Evolutionary conservation across 2,329 filamentous ascomycete genomes (phyloP), one percentile per base, ranked within the genome.

Genomic region (Cryphonectria nitschkei): DNA sequence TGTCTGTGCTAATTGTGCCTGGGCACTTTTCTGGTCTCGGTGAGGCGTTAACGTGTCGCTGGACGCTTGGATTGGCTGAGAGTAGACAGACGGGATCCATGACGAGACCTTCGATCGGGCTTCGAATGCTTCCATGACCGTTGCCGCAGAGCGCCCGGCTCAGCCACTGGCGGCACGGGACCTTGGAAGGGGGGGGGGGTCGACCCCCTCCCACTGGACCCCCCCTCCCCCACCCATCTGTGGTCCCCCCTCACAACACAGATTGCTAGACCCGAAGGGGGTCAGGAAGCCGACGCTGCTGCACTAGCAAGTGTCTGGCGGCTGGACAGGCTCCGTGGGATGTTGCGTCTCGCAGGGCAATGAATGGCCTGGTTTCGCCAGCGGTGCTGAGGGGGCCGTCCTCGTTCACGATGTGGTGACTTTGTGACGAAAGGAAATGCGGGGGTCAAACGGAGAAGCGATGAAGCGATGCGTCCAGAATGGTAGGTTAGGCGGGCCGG

Each of bases 391-490:
- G 29, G 14, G 14, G 16, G 58, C 26, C 22, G 19, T 61, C 34
- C 5, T 50, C 46, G 6, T n/a, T 26, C 34, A 39, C 58, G 19
- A 61, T 34, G 58, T 34, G 34, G 6, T 61, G 58, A 60, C 14
- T 37, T 37, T 60, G 56, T 37, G 56, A 60, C 16, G 34, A 37
- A 19, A 22, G 56, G 34, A 37, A 39, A 39, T 61, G 58, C 58
- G 77, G 76, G 75, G 75, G 77, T 72, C 72, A 75, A 74, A 74
- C 69, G 76, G 75, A 78, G 79, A 80, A 78, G 77, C 78, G 67
- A 68, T 69, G 79, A 80, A 78, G 77, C 78, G 67, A 68, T 69
- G 68, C 26, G 32, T 39, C 19, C 37, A 62, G 34, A 39, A 60
- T 70, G 72, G 73, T 66, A 68, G 68, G 70, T 64, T 64, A 67